phyloP scores from a whole-genome alignment of 192 early-diverging fungal genomes.

The Geranomyces michiganensis region DNA sequence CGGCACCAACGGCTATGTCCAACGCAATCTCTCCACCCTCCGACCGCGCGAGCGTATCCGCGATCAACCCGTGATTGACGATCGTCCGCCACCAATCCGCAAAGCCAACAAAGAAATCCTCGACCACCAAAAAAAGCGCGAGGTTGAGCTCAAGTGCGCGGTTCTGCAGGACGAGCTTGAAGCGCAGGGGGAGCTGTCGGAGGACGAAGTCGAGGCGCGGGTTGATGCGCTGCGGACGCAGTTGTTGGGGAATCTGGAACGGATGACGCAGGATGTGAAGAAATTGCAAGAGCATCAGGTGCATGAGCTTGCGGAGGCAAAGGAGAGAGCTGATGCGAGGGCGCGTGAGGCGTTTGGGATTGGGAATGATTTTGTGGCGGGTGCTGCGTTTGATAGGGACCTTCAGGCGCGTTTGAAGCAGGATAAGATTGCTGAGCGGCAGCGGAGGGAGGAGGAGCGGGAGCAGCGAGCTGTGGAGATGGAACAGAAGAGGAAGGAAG shows the following conservation, averaged over 20 bases:
- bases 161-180: slow-evolving; percentile 80
- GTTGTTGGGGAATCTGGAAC: slow-evolving; percentile 60
- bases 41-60: slow-evolving; percentile 50
- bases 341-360: slow-evolving; percentile 74
- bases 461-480: slow-evolving; percentile 30
- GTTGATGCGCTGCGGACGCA: slow-evolving; percentile 62
- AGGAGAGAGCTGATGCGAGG: slow-evolving; percentile 65
- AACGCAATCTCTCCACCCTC: slow-evolving; percentile 81
- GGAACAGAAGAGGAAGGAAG: slow-evolving; percentile 1
- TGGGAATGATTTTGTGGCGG: slow-evolving; percentile 61
- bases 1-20: slow-evolving; percentile 96
- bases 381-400: slow-evolving; percentile 77
- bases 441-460: slow-evolving; percentile 27
- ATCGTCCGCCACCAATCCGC: slow-evolving; percentile 38
- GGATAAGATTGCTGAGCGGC: background rate
- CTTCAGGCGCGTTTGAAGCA: slow-evolving; percentile 52
- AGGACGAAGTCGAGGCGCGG: slow-evolving; percentile 68
- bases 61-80: slow-evolving; percentile 39
- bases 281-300: slow-evolving; percentile 65
- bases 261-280: slow-evolving; percentile 39
- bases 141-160: slow-evolving; percentile 83
- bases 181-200: slow-evolving; percentile 59
- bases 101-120: slow-evolving; percentile 80
- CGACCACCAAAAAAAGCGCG: slow-evolving; percentile 82
- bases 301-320: slow-evolving; percentile 73